phyloP scores from a whole-genome alignment of 352 stramenopile genomes.

The Phytophthora lateralis region DNA sequence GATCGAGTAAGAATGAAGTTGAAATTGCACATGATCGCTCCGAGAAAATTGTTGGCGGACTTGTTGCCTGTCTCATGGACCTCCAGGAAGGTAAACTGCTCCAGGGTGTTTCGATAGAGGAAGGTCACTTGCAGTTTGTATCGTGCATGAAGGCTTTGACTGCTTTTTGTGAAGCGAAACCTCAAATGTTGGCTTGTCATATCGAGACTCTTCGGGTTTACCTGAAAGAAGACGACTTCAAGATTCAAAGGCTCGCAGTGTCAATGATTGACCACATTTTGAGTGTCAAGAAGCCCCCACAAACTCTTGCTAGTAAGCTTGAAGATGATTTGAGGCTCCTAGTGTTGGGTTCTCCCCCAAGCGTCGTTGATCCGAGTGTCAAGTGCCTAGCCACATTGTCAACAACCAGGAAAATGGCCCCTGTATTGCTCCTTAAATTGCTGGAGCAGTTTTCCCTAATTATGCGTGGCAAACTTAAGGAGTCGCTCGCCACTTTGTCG shows the following conservation, averaged over 20 bases:
- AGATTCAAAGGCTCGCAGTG: conserved; percentile 66
- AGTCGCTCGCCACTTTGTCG: conserved; percentile 44
- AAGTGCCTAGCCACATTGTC: conserved; percentile 73
- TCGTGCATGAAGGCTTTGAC: conserved; percentile 79
- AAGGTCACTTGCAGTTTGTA: conserved; percentile 67
- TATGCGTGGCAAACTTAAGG: conserved; percentile 45
- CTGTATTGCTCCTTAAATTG: conserved; percentile 58
- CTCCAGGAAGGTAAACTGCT: conserved; percentile 75
- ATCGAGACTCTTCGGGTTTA: conserved; percentile 81
- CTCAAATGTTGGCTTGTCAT: conserved; percentile 57
- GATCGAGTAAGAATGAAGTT: conserved; percentile 52
- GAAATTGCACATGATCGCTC: conserved; percentile 56
- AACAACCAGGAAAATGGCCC: conserved; percentile 43
- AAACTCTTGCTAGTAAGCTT: conserved; percentile 48
- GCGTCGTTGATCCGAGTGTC: conserved; percentile 80
- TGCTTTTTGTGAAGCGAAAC: conserved; percentile 76
- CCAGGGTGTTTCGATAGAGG: conserved; percentile 56
- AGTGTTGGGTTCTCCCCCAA: conserved; percentile 72
- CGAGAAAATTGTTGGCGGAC: conserved; percentile 64
- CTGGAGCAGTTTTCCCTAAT: conserved; percentile 70
- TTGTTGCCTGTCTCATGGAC: conserved; percentile 70
- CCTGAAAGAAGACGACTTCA: conserved; percentile 60
- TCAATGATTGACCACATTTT: conserved; percentile 73
- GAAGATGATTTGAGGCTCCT: conserved; percentile 71
- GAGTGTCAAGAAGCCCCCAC: conserved; percentile 52